Conservation (phyloP, 2,329 filamentous ascomycete genomes). For the Sordariomycetes sp. region DNA sequence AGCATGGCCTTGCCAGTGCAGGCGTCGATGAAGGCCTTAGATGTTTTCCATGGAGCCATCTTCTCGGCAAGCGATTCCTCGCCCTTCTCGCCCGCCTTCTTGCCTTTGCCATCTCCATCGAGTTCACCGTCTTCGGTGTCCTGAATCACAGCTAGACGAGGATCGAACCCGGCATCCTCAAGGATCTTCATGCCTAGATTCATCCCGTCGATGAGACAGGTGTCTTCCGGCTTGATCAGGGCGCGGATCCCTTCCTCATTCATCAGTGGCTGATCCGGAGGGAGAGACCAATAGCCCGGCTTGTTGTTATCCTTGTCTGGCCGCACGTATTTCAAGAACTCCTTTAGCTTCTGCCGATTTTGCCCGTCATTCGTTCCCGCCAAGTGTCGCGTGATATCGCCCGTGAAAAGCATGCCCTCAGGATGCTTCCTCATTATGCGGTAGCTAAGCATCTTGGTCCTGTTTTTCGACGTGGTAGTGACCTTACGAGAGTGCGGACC, state of each 20-base stretch:
- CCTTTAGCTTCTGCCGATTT: slow-evolving; percentile 91
- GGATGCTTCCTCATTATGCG: slow-evolving; percentile 71
- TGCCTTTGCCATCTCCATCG: slow-evolving; percentile 27
- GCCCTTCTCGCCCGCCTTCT: slow-evolving; percentile 31
- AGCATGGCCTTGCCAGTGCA: slow-evolving; percentile 95
- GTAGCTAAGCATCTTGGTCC: slow-evolving; percentile 91
- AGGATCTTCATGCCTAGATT: slow-evolving; percentile 87
- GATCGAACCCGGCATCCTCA: slow-evolving; percentile 77
- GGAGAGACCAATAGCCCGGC: slow-evolving; percentile 62
- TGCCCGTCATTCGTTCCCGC: slow-evolving; percentile 89
- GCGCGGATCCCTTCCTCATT: slow-evolving; percentile 69
- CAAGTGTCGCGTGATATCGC: slow-evolving; percentile 84
- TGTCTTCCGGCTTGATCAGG: slow-evolving; percentile 91
- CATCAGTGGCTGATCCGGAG: slow-evolving; percentile 58
- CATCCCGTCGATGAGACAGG: slow-evolving; percentile 92
- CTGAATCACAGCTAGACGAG: slow-evolving; percentile 44
- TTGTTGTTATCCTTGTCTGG: slow-evolving; percentile 42
- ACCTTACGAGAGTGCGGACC: slow-evolving; percentile 90
- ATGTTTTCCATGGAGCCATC: slow-evolving; percentile 91
- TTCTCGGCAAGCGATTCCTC: slow-evolving; percentile 72
- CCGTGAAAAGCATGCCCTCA: slow-evolving; percentile 55
- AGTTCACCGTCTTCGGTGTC: slow-evolving; percentile 42
- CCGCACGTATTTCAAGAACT: slow-evolving; percentile 87
- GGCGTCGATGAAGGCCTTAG: slow-evolving; percentile 90
- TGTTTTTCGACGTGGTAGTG: slow-evolving; percentile 92